Evolutionary conservation across 768 basidiomycete genomes (phyloP).

Genomic region (Russula sp.): DNA sequence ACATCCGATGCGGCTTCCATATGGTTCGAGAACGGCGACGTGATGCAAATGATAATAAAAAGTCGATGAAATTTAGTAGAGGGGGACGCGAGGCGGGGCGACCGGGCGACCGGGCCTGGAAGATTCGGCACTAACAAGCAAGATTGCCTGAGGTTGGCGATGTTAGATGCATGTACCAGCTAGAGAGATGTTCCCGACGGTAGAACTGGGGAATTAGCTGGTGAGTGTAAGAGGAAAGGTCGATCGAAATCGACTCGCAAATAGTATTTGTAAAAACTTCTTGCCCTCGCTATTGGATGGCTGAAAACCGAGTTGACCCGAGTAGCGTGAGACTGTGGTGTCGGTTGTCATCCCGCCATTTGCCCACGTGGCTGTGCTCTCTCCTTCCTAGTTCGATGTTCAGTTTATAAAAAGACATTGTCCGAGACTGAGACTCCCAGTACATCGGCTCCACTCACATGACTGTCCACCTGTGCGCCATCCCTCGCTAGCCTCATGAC

Average conservation of each 20-base stretch:
- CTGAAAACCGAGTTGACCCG: no score
- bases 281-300: no score
- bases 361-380: constrained; percentile 3
- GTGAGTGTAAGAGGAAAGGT: neutral
- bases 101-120: neutral
- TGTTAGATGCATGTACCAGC: constrained; percentile 28
- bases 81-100: neutral
- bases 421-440: no score
- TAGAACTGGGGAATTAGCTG: neutral
- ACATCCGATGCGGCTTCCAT: constrained; percentile 19
- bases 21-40: neutral
- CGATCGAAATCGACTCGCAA: constrained; percentile 1
- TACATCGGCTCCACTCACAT: neutral
- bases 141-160: constrained; percentile 7
- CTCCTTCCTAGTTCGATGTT: neutral
- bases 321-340: neutral
- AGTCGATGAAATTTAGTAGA: no score
- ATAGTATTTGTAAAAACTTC: neutral
- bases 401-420: neutral
- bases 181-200: neutral
- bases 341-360: neutral
- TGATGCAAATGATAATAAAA: neutral
- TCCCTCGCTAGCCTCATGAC: no score
- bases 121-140: constrained; percentile 19
- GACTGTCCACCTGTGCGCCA: neutral